Percentiles rank a stretch among this genome's conserved stretches.
Conservation (phyloP, 1,284 basidiomycete genomes). For the Marasmius oreades region DNA sequence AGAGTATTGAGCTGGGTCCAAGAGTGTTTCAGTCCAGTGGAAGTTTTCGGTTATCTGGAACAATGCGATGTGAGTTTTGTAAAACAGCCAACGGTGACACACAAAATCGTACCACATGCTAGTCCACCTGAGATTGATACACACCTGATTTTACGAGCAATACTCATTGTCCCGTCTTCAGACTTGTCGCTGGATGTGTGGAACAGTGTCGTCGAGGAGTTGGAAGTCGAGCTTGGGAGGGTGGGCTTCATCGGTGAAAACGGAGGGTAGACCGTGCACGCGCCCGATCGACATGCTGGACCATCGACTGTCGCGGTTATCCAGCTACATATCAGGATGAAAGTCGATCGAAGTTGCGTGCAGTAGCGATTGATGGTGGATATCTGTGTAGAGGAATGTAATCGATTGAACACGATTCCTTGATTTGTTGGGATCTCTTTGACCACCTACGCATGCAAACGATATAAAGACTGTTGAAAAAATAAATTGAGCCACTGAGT, state of each 20-base stretch:
- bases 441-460: not conserved
- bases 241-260: conserved; percentile 1
- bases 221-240: conserved; percentile 20
- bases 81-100: conserved; percentile 23
- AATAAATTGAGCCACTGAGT: too few species aligned
- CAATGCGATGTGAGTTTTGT: conserved; percentile 32
- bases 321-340: too few species aligned
- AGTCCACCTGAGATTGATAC: conserved; percentile 33
- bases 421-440: not conserved
- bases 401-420: too few species aligned
- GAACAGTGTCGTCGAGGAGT: conserved; percentile 35
- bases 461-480: too few species aligned
- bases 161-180: conserved; percentile 41
- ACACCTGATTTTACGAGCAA: conserved; percentile 44
- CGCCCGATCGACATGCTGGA: too few species aligned
- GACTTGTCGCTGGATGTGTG: conserved; percentile 46
- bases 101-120: conserved; percentile 32
- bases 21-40: conserved; percentile 46
- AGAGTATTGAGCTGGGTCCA: conserved; percentile 39
- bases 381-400: too few species aligned
- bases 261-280: too few species aligned
- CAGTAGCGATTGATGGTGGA: too few species aligned
- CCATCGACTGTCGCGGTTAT: too few species aligned
- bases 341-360: too few species aligned
- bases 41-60: conserved; percentile 56